Evolutionary conservation across 2,329 filamentous ascomycete species (phyloP).

Genomic region (Pezicula radicicola): DNA sequence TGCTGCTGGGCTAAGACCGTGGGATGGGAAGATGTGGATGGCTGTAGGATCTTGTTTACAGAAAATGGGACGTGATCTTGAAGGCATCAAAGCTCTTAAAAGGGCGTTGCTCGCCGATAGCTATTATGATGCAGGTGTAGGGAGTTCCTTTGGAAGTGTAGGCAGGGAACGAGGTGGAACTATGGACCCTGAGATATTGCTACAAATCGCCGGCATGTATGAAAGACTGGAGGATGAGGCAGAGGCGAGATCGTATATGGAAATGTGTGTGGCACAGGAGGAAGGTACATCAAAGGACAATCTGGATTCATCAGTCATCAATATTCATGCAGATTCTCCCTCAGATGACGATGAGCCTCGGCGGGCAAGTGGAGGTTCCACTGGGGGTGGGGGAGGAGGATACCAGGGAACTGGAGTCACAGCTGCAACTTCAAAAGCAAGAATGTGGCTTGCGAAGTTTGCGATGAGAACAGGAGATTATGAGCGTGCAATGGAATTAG

Average conservation of each 20-base stretch:
- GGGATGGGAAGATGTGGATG: conserved; percentile 99
- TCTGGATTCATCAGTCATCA: conserved; percentile 36
- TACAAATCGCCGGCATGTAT: conserved; percentile 88
- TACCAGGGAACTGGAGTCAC: conserved; percentile 75
- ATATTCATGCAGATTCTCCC: conserved; percentile 54
- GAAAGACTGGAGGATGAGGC: conserved; percentile 74
- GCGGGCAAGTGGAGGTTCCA: conserved; percentile 14
- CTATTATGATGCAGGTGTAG: conserved; percentile 69
- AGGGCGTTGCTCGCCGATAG: conserved; percentile 85
- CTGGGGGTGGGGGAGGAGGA: conserved; percentile 35
- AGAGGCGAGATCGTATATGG: conserved; percentile 91
- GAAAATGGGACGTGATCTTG: conserved; percentile 81
- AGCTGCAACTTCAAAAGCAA: conserved; percentile 83
- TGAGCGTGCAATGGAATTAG: conserved; percentile 72
- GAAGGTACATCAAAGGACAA: conserved; percentile 57
- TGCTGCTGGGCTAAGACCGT: conserved; percentile 86
- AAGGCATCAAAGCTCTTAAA: conserved; percentile 94
- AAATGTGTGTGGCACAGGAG: conserved; percentile 90
- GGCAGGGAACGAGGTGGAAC: conserved; percentile 46
- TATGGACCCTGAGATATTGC: conserved; percentile 85
- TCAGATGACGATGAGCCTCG: conserved; percentile 41
- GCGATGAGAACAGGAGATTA: conserved; percentile 76
- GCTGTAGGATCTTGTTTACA: conserved; percentile 90
- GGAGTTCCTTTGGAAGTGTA: conserved; percentile 35
- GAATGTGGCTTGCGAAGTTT: conserved; percentile 88